Evolutionary conservation across 495 filamentous ascomycete genomes (phyloP).

Genomic region (Penicillium lagena): DNA sequence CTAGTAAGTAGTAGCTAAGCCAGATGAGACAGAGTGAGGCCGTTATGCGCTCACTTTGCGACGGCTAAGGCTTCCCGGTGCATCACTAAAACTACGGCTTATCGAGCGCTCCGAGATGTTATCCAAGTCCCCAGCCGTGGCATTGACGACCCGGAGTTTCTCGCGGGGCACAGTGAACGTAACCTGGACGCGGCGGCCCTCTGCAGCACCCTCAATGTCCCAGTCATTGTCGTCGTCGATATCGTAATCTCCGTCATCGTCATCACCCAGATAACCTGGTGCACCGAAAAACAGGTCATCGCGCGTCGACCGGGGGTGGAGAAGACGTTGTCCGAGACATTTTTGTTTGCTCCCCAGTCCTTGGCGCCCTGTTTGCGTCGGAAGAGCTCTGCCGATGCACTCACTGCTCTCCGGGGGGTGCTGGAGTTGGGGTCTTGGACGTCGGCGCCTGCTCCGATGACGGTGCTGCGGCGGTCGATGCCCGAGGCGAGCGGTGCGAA

Average conservation of each 20-base stretch:
- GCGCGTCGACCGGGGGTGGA: constrained; percentile 14
- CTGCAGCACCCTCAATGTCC: constrained; percentile 81
- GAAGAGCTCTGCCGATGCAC: constrained; percentile 54
- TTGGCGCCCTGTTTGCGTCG: constrained; percentile 50
- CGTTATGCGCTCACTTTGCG: neutral
- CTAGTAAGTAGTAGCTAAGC: neutral
- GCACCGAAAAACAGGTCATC: constrained; percentile 26
- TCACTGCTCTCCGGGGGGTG: constrained; percentile 48
- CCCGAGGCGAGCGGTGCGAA: constrained; percentile 22
- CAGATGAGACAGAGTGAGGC: no score
- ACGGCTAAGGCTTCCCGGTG: neutral
- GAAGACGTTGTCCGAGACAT: constrained; percentile 16
- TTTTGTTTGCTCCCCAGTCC: constrained; percentile 47
- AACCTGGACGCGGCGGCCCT: constrained; percentile 77
- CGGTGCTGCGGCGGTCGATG: constrained; percentile 28
- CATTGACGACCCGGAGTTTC: constrained; percentile 81
- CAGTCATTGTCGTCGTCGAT: constrained; percentile 71
- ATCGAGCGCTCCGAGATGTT: constrained; percentile 24
- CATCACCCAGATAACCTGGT: constrained; percentile 21
- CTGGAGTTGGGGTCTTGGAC: constrained; percentile 3
- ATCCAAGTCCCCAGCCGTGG: constrained; percentile 29
- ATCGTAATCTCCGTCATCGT: constrained; percentile 14
- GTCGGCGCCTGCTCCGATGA: constrained; percentile 11
- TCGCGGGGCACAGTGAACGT: constrained; percentile 91
- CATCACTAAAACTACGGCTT: constrained; percentile 15